Evolutionary conservation across 805 yeast genomes (phyloP).

Genomic region (Komagataella phaffii): DNA sequence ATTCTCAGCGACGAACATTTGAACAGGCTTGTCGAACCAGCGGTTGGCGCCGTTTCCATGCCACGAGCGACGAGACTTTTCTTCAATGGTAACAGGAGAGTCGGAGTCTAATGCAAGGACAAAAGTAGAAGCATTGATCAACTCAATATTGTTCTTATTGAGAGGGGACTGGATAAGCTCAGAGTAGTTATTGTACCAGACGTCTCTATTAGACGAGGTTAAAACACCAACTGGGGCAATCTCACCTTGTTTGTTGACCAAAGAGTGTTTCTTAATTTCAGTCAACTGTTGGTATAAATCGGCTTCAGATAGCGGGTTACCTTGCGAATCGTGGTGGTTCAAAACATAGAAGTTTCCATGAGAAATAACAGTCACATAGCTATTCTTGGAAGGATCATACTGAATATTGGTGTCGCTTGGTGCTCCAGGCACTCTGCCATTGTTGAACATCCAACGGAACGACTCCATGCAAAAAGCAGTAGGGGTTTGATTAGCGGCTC

Average conservation of each 20-base stretch:
- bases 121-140: conserved; percentile 69
- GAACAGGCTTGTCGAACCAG: conserved; percentile 83
- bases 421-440: conserved; percentile 63
- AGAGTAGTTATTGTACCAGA: conserved; percentile 51
- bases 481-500: neutral
- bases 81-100: conserved; percentile 64
- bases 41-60: conserved; percentile 92
- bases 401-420: conserved; percentile 49
- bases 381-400: conserved; percentile 31
- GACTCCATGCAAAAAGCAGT: conserved; percentile 93
- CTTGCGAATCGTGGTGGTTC: conserved; percentile 36
- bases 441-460: conserved; percentile 83
- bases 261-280: conserved; percentile 29
- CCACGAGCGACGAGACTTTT: conserved; percentile 79
- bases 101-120: conserved; percentile 68
- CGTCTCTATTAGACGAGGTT: conserved; percentile 77
- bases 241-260: conserved; percentile 17
- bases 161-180: conserved; percentile 45
- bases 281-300: conserved; percentile 47
- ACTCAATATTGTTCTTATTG: conserved; percentile 46
- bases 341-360: conserved; percentile 77
- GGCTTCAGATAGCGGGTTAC: conserved; percentile 27
- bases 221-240: conserved; percentile 62
- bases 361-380: conserved; percentile 58
- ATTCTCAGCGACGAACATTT: conserved; percentile 68